Base-by-base conservation (phyloP, 306 rosid genomes). In the Macrotyloma uniflorum region DNA sequence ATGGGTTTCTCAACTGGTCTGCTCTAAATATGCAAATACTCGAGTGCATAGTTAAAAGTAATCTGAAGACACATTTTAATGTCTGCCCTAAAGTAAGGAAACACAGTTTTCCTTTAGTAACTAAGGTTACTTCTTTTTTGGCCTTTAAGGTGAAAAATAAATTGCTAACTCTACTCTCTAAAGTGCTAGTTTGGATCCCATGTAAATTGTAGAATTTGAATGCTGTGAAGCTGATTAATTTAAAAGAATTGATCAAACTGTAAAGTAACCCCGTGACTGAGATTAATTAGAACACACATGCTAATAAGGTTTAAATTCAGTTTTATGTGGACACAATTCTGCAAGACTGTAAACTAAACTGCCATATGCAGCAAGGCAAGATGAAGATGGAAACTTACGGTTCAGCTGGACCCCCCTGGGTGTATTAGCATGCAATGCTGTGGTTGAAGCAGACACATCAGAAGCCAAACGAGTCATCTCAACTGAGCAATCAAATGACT, bases 381-480 rank as follows among this genome's bases (percentile, higher is more conserved):
- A 63, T 4, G 5, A 64, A 15, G 47, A 30, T 18, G 4, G 11
- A 14, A 36, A 51, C 87, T 82, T 53, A 89, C 90, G 19, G 61
- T 82, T 82, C 2, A 85, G 23, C 47, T 83, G 76, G 35, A 69
- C 82, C 2, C 80, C 68, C n/a, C 40, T 75, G 0, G 94, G 91
- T 15, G 90, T 82, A 28, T 91, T 61, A 47, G 94, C 87, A 6
- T 91, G 80, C 73, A 87, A 72, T 5, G 80, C 80, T 13, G 90
- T 84, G 0, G 88, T 40, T 16, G 91, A 87, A 66, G 85, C 33
- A 4, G 94, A 88, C 77, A 90, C 77, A 24, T 75, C 85, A 0
- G 88, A 85, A 83, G 90, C 93, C 8, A 89, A 85, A 51, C 79
- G 74, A 82, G 90, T 80, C 80, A 87, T 87, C 86, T 87, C 91